These are phyloP conservation scores for Sherardia arvensis DNA, from an alignment of 257 asterid species.

Conservation along the genomic window DNA sequence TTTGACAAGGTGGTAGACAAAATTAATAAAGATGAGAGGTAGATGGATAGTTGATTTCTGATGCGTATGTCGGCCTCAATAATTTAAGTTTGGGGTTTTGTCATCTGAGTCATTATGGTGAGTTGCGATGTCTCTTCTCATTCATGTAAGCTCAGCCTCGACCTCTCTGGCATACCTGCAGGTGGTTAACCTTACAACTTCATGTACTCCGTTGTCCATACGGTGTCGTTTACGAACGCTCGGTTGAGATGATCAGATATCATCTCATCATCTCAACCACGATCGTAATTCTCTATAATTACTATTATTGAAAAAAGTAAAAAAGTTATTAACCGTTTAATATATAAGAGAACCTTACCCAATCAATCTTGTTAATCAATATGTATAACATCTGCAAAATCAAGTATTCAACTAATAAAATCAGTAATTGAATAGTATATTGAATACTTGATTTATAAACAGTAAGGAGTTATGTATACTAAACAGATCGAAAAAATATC, in stretches of 20 bases:
- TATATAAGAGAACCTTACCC: no score
- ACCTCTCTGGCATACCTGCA: conserved; percentile 7
- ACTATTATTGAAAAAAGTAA: no score
- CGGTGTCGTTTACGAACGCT: no score
- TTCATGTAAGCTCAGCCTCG: conserved; percentile 2
- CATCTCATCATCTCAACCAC: neutral
- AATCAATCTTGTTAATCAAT: no score
- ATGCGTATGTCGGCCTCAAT: conserved; percentile 8
- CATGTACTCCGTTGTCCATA: neutral
- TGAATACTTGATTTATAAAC: no score
- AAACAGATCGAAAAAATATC: no score
- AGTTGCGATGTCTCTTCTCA: conserved; percentile 5
- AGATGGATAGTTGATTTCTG: conserved; percentile 1
- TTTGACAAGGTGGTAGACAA: neutral
- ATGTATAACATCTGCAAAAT: no score
- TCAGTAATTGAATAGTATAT: no score
- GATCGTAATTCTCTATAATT: neutral
- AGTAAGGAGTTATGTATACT: no score
- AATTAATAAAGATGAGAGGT: neutral
- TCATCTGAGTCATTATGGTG: conserved; percentile 4
- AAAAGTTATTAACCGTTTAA: no score
- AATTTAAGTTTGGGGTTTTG: conserved; percentile 2
- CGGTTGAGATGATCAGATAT: no score
- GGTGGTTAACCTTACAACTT: conserved; percentile 10
- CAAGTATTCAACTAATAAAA: no score